Base-by-base conservation (phyloP, 139 green algal genomes). In the Chlorella sp. region DNA sequence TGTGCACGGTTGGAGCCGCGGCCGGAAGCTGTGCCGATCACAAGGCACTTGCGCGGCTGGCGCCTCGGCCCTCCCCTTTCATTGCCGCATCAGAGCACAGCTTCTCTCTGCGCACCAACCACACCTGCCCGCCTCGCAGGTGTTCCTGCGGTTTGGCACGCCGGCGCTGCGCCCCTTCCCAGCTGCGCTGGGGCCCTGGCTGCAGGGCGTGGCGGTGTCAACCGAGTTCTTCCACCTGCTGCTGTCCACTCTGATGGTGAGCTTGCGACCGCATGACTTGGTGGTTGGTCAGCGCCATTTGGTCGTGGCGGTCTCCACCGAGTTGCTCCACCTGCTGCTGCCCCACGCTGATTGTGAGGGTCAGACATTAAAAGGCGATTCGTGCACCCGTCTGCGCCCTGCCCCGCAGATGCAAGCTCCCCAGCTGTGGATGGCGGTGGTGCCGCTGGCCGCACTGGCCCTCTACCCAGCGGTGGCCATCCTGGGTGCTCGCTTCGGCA, bases 131-230 rank as follows among this genome's bases (percentile, higher is more conserved):
- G 16, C 34, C 24, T 69, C 30, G 58, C 60, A 83, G 77, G 38
- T 60, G 3, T 83, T 46, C 77, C 60, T 83, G 58, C 38, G 60
- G 8, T 58, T 34, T 38, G 77, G 77, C 24, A 32, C 58, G 77
- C 77, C 77, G 19, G 36, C 56, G 58, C 77, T 83, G 77, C 77
- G 77, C 41, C 77, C 77, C 40, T 83, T 82, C 76, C 77, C 77
- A 17, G 60, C 77, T 13, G 77, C 77, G 40, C 7, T 73, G 30
- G 60, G 38, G 40, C 58, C 77, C 28, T 83, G 77, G 77, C 9
- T 48, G 34, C 77, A 68, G 54, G 22, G 14, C 14, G 36, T 83
- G 1, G 44, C 67, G 2, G 43, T 34, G 34, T 83, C 73, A 0
- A 36, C 56, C 9, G 82, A 83, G 41, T 44, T 83, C 4, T 82